These are phyloP conservation scores for Ceratocystis ficicola DNA, from an alignment of 2,329 filamentous ascomycete species.

Conservation along the genomic window DNA sequence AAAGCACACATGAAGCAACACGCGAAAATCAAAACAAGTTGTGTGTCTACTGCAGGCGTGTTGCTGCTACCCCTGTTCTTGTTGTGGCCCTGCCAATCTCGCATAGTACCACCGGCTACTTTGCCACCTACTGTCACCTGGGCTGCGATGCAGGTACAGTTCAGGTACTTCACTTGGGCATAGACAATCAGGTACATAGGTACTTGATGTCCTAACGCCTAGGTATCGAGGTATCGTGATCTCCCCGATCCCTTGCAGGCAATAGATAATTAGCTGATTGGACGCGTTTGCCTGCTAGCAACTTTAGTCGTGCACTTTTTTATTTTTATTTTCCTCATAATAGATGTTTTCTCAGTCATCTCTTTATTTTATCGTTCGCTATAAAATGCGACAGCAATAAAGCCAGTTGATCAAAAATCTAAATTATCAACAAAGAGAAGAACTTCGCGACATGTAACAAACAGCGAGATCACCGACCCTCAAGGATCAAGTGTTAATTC, in stretches of 20 bases:
- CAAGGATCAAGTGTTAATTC: too few species aligned
- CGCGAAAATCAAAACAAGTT: background rate
- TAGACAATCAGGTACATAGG: too few species aligned
- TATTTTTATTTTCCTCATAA: too few species aligned
- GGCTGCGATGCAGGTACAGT: conserved; percentile 20
- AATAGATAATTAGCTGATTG: background rate
- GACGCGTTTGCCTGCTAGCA: background rate
- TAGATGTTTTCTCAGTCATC: background rate
- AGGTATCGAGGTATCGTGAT: background rate
- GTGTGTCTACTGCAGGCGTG: background rate
- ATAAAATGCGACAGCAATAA: too few species aligned
- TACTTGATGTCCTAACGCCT: too few species aligned
- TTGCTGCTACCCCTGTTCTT: conserved; percentile 1
- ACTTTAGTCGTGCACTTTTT: too few species aligned
- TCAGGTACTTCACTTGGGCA: background rate
- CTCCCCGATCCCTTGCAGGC: background rate
- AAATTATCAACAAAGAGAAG: background rate
- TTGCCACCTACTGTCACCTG: conserved; percentile 17
- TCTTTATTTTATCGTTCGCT: background rate
- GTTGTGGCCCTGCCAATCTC: conserved; percentile 20
- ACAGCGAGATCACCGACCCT: too few species aligned
- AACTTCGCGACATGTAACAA: too few species aligned
- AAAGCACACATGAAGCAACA: background rate
- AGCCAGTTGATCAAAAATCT: too few species aligned
- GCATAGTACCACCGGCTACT: conserved; percentile 20